These are phyloP conservation scores for Erigeron philadelphicus DNA, from an alignment of 140 eudicot genomes.

Conservation along the genomic window DNA sequence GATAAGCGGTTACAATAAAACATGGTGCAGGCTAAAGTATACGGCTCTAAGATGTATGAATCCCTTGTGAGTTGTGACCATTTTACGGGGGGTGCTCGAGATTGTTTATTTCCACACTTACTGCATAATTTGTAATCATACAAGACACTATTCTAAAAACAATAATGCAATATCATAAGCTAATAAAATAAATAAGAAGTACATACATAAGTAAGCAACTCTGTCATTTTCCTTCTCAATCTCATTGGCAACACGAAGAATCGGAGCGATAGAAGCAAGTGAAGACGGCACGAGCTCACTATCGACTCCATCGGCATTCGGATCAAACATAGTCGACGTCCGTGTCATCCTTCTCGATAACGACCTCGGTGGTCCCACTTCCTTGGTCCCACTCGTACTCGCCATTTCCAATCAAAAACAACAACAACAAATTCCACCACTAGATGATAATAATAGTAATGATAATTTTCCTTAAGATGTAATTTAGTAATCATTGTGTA, in stretches of 20 bases:
- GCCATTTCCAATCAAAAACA: conserved; percentile 44
- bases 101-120: too few relatives aligned
- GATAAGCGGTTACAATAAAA: too few relatives aligned
- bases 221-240: conserved; percentile 68
- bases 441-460: neutral
- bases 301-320: conserved; percentile 52
- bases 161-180: neutral
- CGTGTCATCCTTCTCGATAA: conserved; percentile 46
- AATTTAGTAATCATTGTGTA: too few relatives aligned
- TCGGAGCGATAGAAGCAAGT: conserved; percentile 70
- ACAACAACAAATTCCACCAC: neutral
- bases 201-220: conserved; percentile 90
- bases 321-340: conserved; percentile 53
- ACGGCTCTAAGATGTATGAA: too few relatives aligned
- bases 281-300: conserved; percentile 96
- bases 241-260: conserved; percentile 93
- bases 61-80: too few relatives aligned
- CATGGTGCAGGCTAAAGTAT: too few relatives aligned
- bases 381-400: conserved; percentile 85
- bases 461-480: too few relatives aligned
- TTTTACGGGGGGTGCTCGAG: too few relatives aligned
- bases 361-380: conserved; percentile 58
- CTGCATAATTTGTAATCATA: too few relatives aligned
- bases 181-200: neutral
- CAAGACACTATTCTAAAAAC: neutral